Base-by-base conservation (phyloP, 2,329 filamentous ascomycete genomes). In the Polytolypa hystricis region DNA sequence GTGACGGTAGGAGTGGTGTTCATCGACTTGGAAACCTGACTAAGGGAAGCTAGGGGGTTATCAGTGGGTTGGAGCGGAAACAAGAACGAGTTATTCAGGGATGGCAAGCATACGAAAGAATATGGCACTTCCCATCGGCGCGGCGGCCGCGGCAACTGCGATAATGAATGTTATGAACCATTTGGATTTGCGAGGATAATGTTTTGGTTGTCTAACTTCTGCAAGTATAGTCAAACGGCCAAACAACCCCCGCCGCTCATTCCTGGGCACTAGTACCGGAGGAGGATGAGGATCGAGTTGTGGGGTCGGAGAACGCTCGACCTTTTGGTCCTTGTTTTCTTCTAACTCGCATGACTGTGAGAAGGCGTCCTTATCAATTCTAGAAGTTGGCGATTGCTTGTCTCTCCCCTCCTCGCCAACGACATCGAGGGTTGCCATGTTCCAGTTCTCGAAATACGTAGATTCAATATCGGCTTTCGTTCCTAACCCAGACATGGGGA, bases 161-260 rank as follows among this genome's bases (percentile, higher is more conserved):
- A 94, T 74, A 32, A 89, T 73, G 23, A 76, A 66, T 0, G 86
- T 93, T 45, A 95, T 77, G 42, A 74, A 71, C 86, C 86, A 94
- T 74, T 94, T 94, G 10, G 74, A 84, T 33, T 64, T 71, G 21
- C 74, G 72, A 8, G 70, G 64, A 53, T 94, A 93, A 34, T 84
- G 73, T 41, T 79, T 77, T 0, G 86, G 81, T 20, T 79, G 69
- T 30, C 83, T 76, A 10, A 93, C 76, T 60, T 95, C 87, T 2
- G 85, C 80, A 11, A 93, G 66, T 20, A 93, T 42, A 1, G 81
- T 67, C 9, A 93, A 66, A 25, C 71, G 71, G 1, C 76, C 78
- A 32, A 94, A 69, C 2, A 93, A 64, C 0, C 87, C 87, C 49
- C 85, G 70, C 33, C 84, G 72, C 42, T 74, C 57, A 2, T 55